These are phyloP conservation scores for Lipomyces chichibuensis DNA, from an alignment of 805 yeast species.

Conservation along the genomic window DNA sequence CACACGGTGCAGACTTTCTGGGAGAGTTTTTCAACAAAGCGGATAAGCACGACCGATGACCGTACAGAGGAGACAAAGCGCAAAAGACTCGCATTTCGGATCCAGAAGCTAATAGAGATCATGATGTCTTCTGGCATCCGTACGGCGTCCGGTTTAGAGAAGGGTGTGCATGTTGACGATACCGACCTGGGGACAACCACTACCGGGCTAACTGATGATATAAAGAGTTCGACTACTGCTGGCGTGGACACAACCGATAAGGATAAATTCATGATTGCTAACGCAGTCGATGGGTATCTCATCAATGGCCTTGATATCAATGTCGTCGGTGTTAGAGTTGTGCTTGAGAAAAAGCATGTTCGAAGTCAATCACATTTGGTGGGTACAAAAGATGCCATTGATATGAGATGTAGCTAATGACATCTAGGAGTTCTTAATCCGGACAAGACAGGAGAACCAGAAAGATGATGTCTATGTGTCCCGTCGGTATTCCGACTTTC, in stretches of 20 bases:
- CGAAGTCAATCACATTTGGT: conserved; percentile 27
- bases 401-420: background rate
- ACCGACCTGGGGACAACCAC: conserved; percentile 5
- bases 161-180: conserved; percentile 23
- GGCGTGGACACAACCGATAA: conserved; percentile 35
- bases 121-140: conserved; percentile 76
- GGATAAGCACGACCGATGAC: conserved; percentile 72
- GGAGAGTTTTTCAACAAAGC: conserved; percentile 73
- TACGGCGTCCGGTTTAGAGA: conserved; percentile 45
- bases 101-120: conserved; percentile 65
- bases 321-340: conserved; percentile 63
- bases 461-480: conserved; percentile 53
- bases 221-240: conserved; percentile 28
- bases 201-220: conserved; percentile 28
- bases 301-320: conserved; percentile 65
- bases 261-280: conserved; percentile 33
- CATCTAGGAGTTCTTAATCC: conserved; percentile 51
- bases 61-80: conserved; percentile 76
- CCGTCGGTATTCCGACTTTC: conserved; percentile 71
- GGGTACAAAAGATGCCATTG: conserved; percentile 6
- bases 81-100: conserved; percentile 60
- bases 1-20: conserved; percentile 76
- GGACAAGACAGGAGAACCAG: conserved; percentile 46
- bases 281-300: conserved; percentile 40
- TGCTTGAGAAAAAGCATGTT: conserved; percentile 28